These are phyloP conservation scores for Phytophthora sojae DNA, from an alignment of 352 stramenopile genomes.

Conservation along the genomic window DNA sequence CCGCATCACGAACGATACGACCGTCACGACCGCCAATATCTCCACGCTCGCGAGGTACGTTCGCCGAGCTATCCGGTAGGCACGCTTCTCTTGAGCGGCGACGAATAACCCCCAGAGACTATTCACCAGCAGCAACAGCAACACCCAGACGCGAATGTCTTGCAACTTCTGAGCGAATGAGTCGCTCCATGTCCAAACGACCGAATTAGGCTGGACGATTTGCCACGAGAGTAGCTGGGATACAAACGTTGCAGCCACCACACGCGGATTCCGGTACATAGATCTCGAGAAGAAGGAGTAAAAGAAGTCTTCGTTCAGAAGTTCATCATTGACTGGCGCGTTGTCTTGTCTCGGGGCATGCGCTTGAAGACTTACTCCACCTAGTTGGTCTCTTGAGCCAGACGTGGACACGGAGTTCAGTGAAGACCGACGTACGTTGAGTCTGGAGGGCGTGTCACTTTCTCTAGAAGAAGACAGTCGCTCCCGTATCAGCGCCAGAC, in stretches of 20 bases:
- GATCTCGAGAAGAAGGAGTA: background rate
- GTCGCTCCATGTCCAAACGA: background rate
- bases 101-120: background rate
- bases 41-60: background rate
- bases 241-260: background rate
- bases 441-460: background rate
- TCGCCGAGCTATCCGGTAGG: background rate
- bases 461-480: background rate
- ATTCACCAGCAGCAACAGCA: background rate
- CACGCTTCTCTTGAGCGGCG: background rate
- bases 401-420: background rate
- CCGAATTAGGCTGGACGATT: background rate
- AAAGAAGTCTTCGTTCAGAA: background rate
- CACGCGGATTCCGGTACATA: background rate
- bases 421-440: background rate
- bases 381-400: background rate
- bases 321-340: background rate
- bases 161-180: background rate
- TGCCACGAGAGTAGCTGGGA: background rate
- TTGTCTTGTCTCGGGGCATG: background rate
- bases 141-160: background rate
- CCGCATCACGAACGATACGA: background rate
- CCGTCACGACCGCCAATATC: background rate
- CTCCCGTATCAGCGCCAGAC: background rate
- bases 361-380: background rate